A percentile compares a stretch with the other conserved stretches of the same genome.
Conservation (phyloP, 2,329 filamentous ascomycete genomes). For the Beauveria sp. region DNA sequence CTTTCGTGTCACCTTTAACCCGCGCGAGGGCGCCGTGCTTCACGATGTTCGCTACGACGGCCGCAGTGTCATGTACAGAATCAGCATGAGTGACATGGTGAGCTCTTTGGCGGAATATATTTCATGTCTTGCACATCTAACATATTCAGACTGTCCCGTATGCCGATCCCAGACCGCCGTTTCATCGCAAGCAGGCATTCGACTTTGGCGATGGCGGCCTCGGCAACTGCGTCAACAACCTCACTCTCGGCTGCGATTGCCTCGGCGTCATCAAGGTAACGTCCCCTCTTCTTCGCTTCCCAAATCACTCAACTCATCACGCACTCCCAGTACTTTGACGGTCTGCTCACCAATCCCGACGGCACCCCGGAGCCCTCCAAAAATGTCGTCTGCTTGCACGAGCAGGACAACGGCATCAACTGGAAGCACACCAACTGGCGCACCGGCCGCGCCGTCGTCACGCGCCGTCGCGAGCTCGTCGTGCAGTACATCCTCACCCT, state of each 20-base stretch:
- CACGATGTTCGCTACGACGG: constrained; percentile 62
- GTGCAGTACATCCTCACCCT: constrained; percentile 56
- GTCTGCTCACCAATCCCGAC: constrained; percentile 22
- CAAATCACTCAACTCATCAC: too few relatives aligned
- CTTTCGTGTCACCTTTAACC: constrained; percentile 62
- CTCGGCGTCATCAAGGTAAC: constrained; percentile 49
- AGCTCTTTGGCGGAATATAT: not conserved
- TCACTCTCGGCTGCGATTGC: constrained; percentile 60
- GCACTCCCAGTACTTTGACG: constrained; percentile 27
- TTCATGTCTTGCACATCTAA: not conserved
- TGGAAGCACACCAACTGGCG: constrained; percentile 57
- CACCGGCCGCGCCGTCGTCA: constrained; percentile 47
- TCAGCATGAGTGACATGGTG: constrained; percentile 62
- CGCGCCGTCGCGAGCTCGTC: constrained; percentile 47
- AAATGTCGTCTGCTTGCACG: constrained; percentile 28
- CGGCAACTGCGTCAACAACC: constrained; percentile 58
- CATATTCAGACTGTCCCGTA: constrained; percentile 47
- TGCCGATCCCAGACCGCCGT: constrained; percentile 54
- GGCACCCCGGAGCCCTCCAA: constrained; percentile 36
- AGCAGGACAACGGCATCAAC: constrained; percentile 41
- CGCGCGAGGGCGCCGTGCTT: constrained; percentile 60
- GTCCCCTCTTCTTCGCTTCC: not conserved
- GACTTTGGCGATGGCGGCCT: constrained; percentile 62
- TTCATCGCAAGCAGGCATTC: constrained; percentile 61
- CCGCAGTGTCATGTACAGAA: constrained; percentile 56